These are phyloP conservation scores for Penicillium atrosanguineum DNA, from an alignment of 495 filamentous ascomycete genomes.

Conservation along the genomic window DNA sequence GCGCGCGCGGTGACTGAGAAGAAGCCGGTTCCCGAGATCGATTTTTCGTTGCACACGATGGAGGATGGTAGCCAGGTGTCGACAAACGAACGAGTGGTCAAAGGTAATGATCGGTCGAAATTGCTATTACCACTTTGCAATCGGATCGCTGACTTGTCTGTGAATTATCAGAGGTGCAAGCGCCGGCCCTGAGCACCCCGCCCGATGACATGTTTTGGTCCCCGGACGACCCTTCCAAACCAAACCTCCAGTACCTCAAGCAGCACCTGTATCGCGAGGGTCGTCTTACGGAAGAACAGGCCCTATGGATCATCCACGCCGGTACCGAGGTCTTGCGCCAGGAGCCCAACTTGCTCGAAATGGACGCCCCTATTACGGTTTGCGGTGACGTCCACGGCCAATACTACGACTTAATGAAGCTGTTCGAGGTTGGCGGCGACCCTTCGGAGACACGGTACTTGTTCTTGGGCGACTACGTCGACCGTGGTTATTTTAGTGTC, in stretches of 20 bases:
- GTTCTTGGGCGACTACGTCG: conserved; percentile 96
- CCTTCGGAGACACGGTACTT: conserved; percentile 94
- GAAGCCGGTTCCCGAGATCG: conserved; percentile 93
- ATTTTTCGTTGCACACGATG: conserved; percentile 97
- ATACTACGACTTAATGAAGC: conserved; percentile 99
- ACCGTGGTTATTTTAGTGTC: conserved; percentile 97
- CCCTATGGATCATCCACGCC: conserved; percentile 85
- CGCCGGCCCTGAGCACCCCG: conserved; percentile 87
- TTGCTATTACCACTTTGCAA: conserved; percentile 2
- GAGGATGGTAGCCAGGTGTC: conserved; percentile 94
- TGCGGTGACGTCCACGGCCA: conserved; percentile 98
- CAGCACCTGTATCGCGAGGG: conserved; percentile 98
- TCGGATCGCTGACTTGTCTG: conserved; percentile 14
- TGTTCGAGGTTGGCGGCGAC: conserved; percentile 97
- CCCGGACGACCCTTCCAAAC: conserved; percentile 79
- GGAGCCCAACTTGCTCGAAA: conserved; percentile 95
- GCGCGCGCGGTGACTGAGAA: conserved; percentile 84
- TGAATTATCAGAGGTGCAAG: conserved; percentile 76
- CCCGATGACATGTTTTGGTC: conserved; percentile 78
- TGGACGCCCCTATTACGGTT: conserved; percentile 99
- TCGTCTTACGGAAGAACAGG: conserved; percentile 93
- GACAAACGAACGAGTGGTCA: conserved; percentile 92
- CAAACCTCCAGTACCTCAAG: conserved; percentile 90
- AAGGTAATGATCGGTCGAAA: conserved; percentile 61
- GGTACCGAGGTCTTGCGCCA: conserved; percentile 79